Conservation (phyloP, 768 basidiomycete species). For the Suillus alpinus region DNA sequence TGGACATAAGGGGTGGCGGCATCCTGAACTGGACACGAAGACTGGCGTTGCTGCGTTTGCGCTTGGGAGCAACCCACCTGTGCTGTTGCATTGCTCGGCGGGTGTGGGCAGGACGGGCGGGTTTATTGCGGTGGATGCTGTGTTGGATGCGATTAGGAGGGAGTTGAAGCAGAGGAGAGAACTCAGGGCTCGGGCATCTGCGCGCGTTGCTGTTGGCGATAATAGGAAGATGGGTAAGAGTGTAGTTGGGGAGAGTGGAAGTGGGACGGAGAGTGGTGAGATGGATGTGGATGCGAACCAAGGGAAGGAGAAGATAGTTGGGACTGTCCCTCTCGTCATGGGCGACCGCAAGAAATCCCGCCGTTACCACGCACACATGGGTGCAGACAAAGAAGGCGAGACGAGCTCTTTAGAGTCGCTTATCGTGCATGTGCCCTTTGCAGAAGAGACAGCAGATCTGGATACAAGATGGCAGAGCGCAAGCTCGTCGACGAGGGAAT, state of each 20-base stretch:
- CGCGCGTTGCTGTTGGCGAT: neutral
- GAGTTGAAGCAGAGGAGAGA: constrained; percentile 47
- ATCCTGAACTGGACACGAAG: constrained; percentile 46
- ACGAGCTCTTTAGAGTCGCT: constrained; percentile 20
- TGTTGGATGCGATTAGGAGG: constrained; percentile 69
- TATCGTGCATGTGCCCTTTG: constrained; percentile 29
- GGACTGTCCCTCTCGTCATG: constrained; percentile 25
- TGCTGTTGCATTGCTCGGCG: constrained; percentile 87
- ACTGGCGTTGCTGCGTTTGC: constrained; percentile 58
- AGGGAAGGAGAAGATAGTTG: constrained; percentile 10
- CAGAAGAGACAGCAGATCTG: constrained; percentile 13
- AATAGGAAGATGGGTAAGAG: constrained; percentile 4
- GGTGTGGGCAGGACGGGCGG: constrained; percentile 95
- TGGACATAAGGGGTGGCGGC: constrained; percentile 26
- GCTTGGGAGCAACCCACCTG: constrained; percentile 46
- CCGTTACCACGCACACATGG: constrained; percentile 8
- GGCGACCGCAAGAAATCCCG: constrained; percentile 25
- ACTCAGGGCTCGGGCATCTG: constrained; percentile 6
- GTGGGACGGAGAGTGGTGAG: constrained; percentile 7
- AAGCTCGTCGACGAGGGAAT: constrained; percentile 37
- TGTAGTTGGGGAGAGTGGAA: neutral
- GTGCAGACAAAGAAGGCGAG: constrained; percentile 5
- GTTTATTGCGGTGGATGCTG: constrained; percentile 85
- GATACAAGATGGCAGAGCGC: constrained; percentile 18
- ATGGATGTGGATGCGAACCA: constrained; percentile 26